Evolutionary conservation across 495 filamentous ascomycete species (phyloP).

Genomic region (Trichoderma gamsii): DNA sequence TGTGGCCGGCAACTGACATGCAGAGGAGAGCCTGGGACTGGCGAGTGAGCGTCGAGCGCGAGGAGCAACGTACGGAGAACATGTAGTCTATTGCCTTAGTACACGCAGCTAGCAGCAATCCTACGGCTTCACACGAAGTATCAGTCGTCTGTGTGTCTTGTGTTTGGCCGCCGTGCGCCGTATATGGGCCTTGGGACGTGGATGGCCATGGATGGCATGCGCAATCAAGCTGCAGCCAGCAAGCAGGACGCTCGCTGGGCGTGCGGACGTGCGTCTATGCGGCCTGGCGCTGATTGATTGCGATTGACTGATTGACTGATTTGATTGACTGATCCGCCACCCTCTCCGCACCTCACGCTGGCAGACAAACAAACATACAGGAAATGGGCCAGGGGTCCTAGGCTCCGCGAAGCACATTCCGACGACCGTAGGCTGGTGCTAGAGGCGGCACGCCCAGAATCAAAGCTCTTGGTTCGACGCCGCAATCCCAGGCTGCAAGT

Average conservation of each 20-base stretch:
- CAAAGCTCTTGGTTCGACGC: neutral
- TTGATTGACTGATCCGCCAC: constrained; percentile 12
- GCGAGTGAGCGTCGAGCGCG: neutral
- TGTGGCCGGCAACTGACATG: constrained; percentile 14
- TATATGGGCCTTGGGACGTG: neutral
- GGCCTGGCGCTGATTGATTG: constrained; percentile 7
- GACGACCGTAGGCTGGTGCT: neutral
- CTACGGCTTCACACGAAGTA: neutral
- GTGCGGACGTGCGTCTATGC: neutral
- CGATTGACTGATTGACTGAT: neutral
- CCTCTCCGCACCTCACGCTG: constrained; percentile 10
- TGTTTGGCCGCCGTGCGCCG: no score
- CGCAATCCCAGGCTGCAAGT: neutral
- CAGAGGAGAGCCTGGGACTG: neutral
- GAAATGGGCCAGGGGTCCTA: neutral
- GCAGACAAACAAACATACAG: constrained; percentile 12
- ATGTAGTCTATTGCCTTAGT: neutral
- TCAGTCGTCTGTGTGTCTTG: no score
- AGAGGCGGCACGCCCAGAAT: neutral
- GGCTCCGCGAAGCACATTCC: constrained; percentile 12
- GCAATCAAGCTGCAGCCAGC: neutral
- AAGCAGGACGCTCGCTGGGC: constrained; percentile 2
- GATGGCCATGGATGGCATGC: constrained; percentile 11
- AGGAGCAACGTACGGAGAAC: neutral
- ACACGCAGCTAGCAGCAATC: neutral